phyloP scores from a whole-genome alignment of 805 yeast species.

The Gaillardinia entomophila region DNA sequence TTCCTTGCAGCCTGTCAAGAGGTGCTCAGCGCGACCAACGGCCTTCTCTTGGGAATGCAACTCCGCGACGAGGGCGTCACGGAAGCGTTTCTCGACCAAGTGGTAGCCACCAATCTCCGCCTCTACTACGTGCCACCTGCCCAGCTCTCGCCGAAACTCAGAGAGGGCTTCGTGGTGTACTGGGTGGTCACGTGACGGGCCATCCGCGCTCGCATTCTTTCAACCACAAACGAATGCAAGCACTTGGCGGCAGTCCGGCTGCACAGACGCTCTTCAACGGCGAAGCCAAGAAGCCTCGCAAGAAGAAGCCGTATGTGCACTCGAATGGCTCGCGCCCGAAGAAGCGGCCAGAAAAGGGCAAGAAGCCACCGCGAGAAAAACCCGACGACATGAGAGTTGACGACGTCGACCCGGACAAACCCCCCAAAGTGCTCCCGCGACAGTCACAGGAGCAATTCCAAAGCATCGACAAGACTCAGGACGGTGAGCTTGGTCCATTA shows the following conservation, averaged over 20 bases:
- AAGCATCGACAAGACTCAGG: constrained; percentile 13
- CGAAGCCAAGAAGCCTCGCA: too few relatives aligned
- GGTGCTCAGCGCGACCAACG: constrained; percentile 27
- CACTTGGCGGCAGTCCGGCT: neutral
- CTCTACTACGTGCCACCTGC: constrained; percentile 28
- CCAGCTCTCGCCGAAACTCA: constrained; percentile 23
- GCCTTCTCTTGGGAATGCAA: constrained; percentile 44
- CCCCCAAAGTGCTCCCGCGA: constrained; percentile 14
- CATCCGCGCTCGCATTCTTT: too few relatives aligned
- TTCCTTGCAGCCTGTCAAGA: constrained; percentile 39
- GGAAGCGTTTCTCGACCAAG: constrained; percentile 38
- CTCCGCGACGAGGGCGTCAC: constrained; percentile 47
- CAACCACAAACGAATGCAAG: too few relatives aligned
- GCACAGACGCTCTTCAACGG: too few relatives aligned
- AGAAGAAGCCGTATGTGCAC: neutral
- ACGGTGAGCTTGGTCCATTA: constrained; percentile 22
- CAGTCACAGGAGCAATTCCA: constrained; percentile 13
- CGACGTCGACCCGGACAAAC: constrained; percentile 4
- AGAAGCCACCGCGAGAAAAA: neutral
- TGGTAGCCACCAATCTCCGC: constrained; percentile 23
- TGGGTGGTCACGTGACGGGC: constrained; percentile 12
- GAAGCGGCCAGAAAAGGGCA: neutral
- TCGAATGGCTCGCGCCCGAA: neutral
- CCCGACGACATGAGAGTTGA: neutral
- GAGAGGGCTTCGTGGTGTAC: constrained; percentile 43